Conservation (phyloP, 805 yeast species). For the Millerago galiae region DNA sequence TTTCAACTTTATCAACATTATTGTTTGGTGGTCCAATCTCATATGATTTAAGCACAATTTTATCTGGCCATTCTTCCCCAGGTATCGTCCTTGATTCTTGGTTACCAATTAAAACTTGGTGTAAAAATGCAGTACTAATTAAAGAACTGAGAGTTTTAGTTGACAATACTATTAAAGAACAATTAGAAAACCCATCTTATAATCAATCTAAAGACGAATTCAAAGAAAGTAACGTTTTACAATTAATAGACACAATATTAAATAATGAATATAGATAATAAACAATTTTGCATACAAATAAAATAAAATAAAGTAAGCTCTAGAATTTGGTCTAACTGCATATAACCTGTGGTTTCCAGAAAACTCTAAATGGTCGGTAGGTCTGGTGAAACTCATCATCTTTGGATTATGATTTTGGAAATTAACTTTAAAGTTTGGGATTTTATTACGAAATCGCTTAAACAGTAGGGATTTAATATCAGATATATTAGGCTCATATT, state of each 20-base stretch:
- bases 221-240: conserved; percentile 29
- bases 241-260: conserved; percentile 30
- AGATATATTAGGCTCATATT: too few relatives aligned
- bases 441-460: too few relatives aligned
- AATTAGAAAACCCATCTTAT: conserved; percentile 45
- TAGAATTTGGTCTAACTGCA: too few relatives aligned
- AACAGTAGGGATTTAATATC: too few relatives aligned
- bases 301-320: too few relatives aligned
- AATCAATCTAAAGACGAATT: conserved; percentile 11
- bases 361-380: too few relatives aligned
- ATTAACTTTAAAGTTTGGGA: too few relatives aligned
- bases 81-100: conserved; percentile 85
- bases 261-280: conserved; percentile 10
- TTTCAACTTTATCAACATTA: conserved; percentile 63
- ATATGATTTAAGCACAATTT: conserved; percentile 43
- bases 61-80: conserved; percentile 53
- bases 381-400: too few relatives aligned
- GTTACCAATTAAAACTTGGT: conserved; percentile 90
- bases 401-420: too few relatives aligned
- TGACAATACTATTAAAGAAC: conserved; percentile 59
- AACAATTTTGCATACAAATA: background rate
- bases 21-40: conserved; percentile 72
- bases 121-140: conserved; percentile 83
- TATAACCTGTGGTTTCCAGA: too few relatives aligned
- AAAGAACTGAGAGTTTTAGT: conserved; percentile 61